These are phyloP conservation scores for Globisporangium radiosum DNA, from an alignment of 352 stramenopile genomes.

Conservation along the genomic window DNA sequence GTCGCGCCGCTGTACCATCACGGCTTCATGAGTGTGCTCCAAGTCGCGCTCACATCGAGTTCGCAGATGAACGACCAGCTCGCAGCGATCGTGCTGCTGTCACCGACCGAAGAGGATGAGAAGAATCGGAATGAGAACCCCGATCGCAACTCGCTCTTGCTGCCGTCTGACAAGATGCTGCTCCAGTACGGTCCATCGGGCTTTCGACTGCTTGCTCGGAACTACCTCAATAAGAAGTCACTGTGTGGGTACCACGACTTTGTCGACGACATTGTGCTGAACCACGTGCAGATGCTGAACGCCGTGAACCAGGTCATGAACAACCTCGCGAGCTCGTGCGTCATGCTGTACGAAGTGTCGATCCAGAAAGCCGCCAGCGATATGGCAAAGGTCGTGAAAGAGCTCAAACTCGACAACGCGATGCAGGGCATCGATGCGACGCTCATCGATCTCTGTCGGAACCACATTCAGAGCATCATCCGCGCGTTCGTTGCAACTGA, in stretches of 20 bases:
- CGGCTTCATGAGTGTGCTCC: slow-evolving; percentile 37
- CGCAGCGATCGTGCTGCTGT: slow-evolving; percentile 37
- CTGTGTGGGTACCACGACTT: slow-evolving; percentile 53
- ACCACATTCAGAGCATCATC: slow-evolving; percentile 51
- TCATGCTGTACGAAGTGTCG: slow-evolving; percentile 38
- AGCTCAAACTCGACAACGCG: slow-evolving; percentile 21
- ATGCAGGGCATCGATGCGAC: slow-evolving; percentile 40
- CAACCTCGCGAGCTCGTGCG: slow-evolving; percentile 35
- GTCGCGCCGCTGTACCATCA: slow-evolving; percentile 27
- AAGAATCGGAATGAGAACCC: slow-evolving; percentile 21
- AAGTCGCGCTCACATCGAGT: slow-evolving; percentile 28
- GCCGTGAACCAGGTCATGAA: slow-evolving; percentile 39
- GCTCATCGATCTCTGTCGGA: slow-evolving; percentile 44
- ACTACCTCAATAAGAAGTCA: slow-evolving; percentile 32
- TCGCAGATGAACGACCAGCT: slow-evolving; percentile 38
- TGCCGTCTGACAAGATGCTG: slow-evolving; percentile 27
- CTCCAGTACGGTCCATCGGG: slow-evolving; percentile 18
- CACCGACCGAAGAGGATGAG: slow-evolving; percentile 39
- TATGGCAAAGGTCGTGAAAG: slow-evolving; percentile 23
- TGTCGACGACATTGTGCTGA: slow-evolving; percentile 48
- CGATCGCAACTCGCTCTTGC: slow-evolving; percentile 21
- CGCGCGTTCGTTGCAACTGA: slow-evolving; percentile 43
- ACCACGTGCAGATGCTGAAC: slow-evolving; percentile 28
- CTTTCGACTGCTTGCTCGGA: slow-evolving; percentile 27
- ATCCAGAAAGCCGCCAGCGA: slow-evolving; percentile 28